These are phyloP conservation scores for Cryoendolithus antarcticus DNA, from an alignment of 2,329 filamentous ascomycete genomes.

Conservation along the genomic window DNA sequence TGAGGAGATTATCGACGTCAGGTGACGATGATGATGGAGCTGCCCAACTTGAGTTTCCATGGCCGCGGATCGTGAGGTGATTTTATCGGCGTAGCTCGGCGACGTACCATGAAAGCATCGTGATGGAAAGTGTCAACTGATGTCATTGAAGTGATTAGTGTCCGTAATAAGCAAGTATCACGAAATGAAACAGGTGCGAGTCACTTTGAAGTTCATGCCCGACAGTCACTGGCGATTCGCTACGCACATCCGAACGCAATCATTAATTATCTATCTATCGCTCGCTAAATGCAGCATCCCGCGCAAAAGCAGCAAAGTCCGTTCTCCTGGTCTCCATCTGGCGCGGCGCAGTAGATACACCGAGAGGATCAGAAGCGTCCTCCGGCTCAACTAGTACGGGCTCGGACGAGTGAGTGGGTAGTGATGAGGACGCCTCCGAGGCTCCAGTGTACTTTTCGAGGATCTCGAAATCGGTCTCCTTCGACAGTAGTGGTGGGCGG, in stretches of 20 bases:
- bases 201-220: background rate
- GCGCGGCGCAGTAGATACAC: slow-evolving; percentile 5
- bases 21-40: too few relatives aligned
- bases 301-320: slow-evolving; percentile 11
- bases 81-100: too few relatives aligned
- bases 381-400: background rate
- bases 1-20: too few relatives aligned
- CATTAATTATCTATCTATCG: background rate
- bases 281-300: slow-evolving; percentile 1
- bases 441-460: slow-evolving; percentile 4
- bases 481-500: slow-evolving; percentile 3
- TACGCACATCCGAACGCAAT: slow-evolving; percentile 10
- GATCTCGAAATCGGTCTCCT: slow-evolving; percentile 6
- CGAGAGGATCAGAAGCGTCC: slow-evolving; percentile 14
- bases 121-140: too few relatives aligned
- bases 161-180: background rate
- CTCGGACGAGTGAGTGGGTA: background rate
- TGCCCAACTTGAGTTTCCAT: too few relatives aligned
- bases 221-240: background rate
- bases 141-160: background rate
- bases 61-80: too few relatives aligned
- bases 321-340: slow-evolving; percentile 1
- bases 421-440: background rate
- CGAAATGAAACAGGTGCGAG: background rate
- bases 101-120: too few relatives aligned